phyloP scores from a whole-genome alignment of 805 yeast genomes.

The Priceomyces fermenticarens region DNA sequence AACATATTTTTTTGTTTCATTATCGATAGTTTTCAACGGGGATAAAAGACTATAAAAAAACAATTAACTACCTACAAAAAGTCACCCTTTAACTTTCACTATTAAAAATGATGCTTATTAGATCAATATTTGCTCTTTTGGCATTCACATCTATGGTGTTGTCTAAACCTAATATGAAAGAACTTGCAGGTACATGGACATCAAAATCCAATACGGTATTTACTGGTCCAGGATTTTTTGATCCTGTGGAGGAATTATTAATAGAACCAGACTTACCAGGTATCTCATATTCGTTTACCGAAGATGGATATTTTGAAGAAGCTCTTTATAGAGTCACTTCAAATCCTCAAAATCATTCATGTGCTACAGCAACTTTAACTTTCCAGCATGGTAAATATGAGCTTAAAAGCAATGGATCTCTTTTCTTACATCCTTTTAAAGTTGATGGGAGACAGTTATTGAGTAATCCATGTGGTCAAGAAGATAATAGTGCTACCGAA shows the following conservation, averaged over 20 bases:
- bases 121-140: slow-evolving; percentile 3
- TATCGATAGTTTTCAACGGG: neutral
- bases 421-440: slow-evolving; percentile 66
- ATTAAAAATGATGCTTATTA: slow-evolving; percentile 4
- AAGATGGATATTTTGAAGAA: slow-evolving; percentile 87
- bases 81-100: neutral
- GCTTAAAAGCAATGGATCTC: slow-evolving; percentile 59
- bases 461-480: slow-evolving; percentile 79
- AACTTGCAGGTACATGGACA: slow-evolving; percentile 88
- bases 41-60: too few species aligned
- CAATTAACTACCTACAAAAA: too few species aligned
- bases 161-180: slow-evolving; percentile 38
- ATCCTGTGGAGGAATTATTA: slow-evolving; percentile 91
- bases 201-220: slow-evolving; percentile 91
- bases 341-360: slow-evolving; percentile 71
- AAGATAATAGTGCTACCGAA: slow-evolving; percentile 30
- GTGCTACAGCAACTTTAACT: slow-evolving; percentile 78
- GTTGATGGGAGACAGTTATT: slow-evolving; percentile 92
- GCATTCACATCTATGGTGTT: slow-evolving; percentile 8
- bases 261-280: slow-evolving; percentile 98
- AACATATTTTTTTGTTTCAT: neutral
- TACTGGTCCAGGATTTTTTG: slow-evolving; percentile 95
- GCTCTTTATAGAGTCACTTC: slow-evolving; percentile 78
- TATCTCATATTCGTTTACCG: slow-evolving; percentile 85
- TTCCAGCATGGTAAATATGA: slow-evolving; percentile 88